These are phyloP conservation scores for Xylaria sp. DNA, from an alignment of 2,329 filamentous ascomycete genomes.

Conservation along the genomic window DNA sequence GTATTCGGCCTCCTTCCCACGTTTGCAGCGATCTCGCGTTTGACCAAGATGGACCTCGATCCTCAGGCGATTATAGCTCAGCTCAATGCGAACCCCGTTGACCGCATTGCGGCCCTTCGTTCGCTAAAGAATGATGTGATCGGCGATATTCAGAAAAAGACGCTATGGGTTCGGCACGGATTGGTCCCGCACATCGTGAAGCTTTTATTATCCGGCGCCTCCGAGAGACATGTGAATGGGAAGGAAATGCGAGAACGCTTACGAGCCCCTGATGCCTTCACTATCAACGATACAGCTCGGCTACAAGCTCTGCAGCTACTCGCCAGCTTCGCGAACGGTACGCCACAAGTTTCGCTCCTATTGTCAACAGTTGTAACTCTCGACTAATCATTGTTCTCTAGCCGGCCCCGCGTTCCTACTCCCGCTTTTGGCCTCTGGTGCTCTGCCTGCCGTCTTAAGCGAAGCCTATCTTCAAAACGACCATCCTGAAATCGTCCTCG, in stretches of 20 bases:
- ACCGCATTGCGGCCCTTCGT: slow-evolving; percentile 67
- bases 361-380: slow-evolving; percentile 10
- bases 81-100: slow-evolving; percentile 55
- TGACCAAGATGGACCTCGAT: slow-evolving; percentile 37
- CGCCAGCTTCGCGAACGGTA: slow-evolving; percentile 84
- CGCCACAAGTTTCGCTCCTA: slow-evolving; percentile 29
- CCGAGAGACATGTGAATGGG: slow-evolving; percentile 46
- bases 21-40: not conserved
- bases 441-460: slow-evolving; percentile 72
- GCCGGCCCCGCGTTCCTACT: slow-evolving; percentile 80
- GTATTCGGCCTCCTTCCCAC: not conserved
- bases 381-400: slow-evolving; percentile 45
- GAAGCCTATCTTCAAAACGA: slow-evolving; percentile 70
- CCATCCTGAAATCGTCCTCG: slow-evolving; percentile 69
- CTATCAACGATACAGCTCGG: slow-evolving; percentile 69
- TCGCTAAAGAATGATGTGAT: slow-evolving; percentile 87
- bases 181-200: slow-evolving; percentile 64
- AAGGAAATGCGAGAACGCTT: slow-evolving; percentile 46
- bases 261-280: slow-evolving; percentile 48
- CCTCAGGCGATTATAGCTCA: slow-evolving; percentile 34
- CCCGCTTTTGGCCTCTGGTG: slow-evolving; percentile 71
- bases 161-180: slow-evolving; percentile 74
- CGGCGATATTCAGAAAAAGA: slow-evolving; percentile 86
- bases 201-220: slow-evolving; percentile 48
- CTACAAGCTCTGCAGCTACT: slow-evolving; percentile 86